A percentile compares a stretch with the other conserved stretches of the same genome.
Evolutionary conservation across 2,329 filamentous ascomycete genomes (phyloP).

Genomic region (Colletotrichum horii): DNA sequence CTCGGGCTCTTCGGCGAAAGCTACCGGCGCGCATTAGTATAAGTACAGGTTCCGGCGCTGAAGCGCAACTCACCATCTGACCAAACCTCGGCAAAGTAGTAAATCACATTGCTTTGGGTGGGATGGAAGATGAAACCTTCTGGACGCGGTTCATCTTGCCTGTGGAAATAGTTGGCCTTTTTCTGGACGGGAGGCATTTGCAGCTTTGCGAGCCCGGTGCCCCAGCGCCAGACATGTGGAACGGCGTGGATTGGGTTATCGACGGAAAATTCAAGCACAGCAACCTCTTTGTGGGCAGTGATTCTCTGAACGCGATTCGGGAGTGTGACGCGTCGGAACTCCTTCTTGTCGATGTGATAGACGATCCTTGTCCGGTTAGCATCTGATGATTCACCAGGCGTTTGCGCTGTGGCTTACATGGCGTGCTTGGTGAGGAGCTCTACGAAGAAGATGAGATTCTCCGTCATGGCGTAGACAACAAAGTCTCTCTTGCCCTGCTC

Average conservation of each 20-base stretch:
- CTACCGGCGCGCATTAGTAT: too few species aligned
- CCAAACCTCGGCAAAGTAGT: neutral
- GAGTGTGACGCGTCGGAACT: neutral
- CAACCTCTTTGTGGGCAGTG: neutral
- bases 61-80: too few species aligned
- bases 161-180: neutral
- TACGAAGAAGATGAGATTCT: neutral
- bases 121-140: neutral
- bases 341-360: neutral
- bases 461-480: neutral
- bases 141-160: neutral
- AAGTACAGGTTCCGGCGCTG: too few species aligned
- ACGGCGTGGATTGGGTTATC: neutral
- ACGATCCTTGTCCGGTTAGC: neutral
- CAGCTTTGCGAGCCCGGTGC: neutral
- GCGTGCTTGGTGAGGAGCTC: neutral
- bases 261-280: neutral
- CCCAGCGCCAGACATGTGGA: conserved; percentile 1
- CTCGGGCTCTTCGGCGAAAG: too few species aligned
- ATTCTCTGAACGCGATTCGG: neutral
- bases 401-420: neutral
- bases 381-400: neutral
- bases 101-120: neutral
- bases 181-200: neutral
- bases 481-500: neutral